A percentile compares a stretch with the other conserved stretches of the same genome.
These are phyloP conservation scores for Teunomyces tritomae DNA, from an alignment of 805 yeast species.

Conservation along the genomic window DNA sequence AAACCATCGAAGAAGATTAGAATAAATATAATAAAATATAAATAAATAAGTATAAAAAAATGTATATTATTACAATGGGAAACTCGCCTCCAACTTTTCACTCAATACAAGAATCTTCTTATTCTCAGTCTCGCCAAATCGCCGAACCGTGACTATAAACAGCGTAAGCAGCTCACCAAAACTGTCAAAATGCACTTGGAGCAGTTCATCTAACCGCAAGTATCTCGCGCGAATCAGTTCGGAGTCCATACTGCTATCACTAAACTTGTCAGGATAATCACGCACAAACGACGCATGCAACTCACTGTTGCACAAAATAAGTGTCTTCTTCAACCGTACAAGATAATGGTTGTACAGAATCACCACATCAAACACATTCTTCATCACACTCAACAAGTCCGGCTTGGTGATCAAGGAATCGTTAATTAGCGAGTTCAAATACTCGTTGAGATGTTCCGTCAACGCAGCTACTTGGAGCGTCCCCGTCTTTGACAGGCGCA, in stretches of 20 bases:
- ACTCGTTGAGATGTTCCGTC: slow-evolving; percentile 49
- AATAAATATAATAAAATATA: not conserved
- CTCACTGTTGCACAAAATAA: slow-evolving; percentile 48
- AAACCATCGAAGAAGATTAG: slow-evolving; percentile 45
- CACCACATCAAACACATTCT: slow-evolving; percentile 46
- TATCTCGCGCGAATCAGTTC: slow-evolving; percentile 39
- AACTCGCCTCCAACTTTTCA: slow-evolving; percentile 40
- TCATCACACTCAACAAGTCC: slow-evolving; percentile 46
- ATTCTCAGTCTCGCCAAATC: slow-evolving; percentile 50
- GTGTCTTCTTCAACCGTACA: slow-evolving; percentile 51
- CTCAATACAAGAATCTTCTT: slow-evolving; percentile 42
- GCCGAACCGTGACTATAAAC: slow-evolving; percentile 44
- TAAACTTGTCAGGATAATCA: slow-evolving; percentile 36
- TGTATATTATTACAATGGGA: slow-evolving; percentile 18
- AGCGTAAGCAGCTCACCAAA: slow-evolving; percentile 46
- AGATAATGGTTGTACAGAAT: slow-evolving; percentile 49
- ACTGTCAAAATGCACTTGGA: slow-evolving; percentile 42
- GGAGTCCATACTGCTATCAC: slow-evolving; percentile 37
- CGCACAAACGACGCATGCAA: slow-evolving; percentile 38
- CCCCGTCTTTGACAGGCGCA: too few species aligned
- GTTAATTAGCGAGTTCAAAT: slow-evolving; percentile 59
- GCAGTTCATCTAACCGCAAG: slow-evolving; percentile 37
- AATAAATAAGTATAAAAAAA: not conserved
- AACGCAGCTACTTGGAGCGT: slow-evolving; percentile 24
- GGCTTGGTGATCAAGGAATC: slow-evolving; percentile 67